Percentiles rank a stretch among this genome's conserved stretches.
These are phyloP conservation scores for Gloeopeniophorella convolvens DNA, from an alignment of 768 basidiomycete genomes.

Conservation along the genomic window DNA sequence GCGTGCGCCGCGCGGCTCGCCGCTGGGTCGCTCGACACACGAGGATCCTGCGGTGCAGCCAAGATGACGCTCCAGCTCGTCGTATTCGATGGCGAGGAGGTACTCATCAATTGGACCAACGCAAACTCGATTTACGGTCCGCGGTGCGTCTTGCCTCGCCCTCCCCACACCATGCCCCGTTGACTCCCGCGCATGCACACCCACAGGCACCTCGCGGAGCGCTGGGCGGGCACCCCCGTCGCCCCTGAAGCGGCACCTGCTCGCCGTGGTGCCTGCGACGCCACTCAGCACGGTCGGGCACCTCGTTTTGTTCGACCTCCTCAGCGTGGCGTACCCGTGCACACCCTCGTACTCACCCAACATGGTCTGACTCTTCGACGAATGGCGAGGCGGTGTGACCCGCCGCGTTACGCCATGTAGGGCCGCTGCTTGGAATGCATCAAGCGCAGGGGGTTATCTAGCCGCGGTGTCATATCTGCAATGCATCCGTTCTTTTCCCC, in stretches of 20 bases:
- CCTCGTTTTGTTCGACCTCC: slow-evolving; percentile 85
- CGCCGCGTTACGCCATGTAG: too few relatives aligned
- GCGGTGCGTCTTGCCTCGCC: slow-evolving; percentile 51
- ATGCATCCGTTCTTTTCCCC: too few relatives aligned
- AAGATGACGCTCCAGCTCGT: slow-evolving; percentile 87
- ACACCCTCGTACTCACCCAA: slow-evolving; percentile 79
- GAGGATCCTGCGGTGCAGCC: slow-evolving; percentile 68
- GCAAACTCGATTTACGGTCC: slow-evolving; percentile 95
- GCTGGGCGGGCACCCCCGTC: slow-evolving; percentile 66
- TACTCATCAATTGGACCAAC: slow-evolving; percentile 83
- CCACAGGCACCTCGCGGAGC: slow-evolving; percentile 76
- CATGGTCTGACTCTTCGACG: slow-evolving; percentile 91
- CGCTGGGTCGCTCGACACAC: slow-evolving; percentile 39
- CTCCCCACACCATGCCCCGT: background rate
- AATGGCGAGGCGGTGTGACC: too few relatives aligned
- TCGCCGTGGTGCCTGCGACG: slow-evolving; percentile 41
- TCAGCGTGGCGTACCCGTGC: slow-evolving; percentile 69
- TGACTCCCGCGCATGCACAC: background rate
- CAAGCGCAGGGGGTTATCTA: too few relatives aligned
- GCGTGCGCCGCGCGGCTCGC: slow-evolving; percentile 49
- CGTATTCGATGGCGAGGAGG: slow-evolving; percentile 98
- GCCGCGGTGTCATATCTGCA: too few relatives aligned
- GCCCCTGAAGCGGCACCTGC: slow-evolving; percentile 50
- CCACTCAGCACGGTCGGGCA: slow-evolving; percentile 80
- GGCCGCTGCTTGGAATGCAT: too few relatives aligned